phyloP scores from a whole-genome alignment of 129 eudicot species.

The Flaveria brownii region DNA sequence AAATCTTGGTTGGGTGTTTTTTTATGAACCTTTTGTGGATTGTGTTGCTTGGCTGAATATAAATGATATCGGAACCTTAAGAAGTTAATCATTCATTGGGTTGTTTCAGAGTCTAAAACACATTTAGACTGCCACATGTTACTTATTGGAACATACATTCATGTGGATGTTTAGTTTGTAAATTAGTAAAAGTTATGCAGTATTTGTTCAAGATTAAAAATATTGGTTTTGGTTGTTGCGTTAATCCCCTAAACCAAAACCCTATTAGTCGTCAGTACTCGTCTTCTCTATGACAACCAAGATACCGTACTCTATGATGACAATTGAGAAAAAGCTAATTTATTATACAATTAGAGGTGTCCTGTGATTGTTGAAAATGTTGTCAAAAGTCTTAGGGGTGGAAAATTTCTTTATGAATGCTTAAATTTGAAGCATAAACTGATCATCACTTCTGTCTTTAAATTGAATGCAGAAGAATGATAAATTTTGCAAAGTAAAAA shows the following conservation, averaged over 20 bases:
- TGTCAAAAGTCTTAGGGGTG: not conserved
- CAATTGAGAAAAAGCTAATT: not conserved
- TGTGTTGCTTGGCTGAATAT: slow-evolving; percentile 53
- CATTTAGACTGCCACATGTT: slow-evolving; percentile 35
- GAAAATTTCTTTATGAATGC: not conserved
- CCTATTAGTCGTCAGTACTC: not conserved
- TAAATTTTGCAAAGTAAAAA: not conserved
- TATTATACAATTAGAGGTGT: not conserved
- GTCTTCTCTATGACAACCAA: not conserved
- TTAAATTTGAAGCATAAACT: not conserved
- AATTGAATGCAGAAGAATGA: not conserved
- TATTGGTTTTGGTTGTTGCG: not conserved
- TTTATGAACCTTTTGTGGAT: slow-evolving; percentile 44
- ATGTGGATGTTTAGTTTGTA: not conserved
- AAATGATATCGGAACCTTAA: slow-evolving; percentile 46
- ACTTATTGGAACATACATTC: not conserved
- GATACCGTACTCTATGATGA: not conserved
- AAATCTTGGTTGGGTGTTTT: slow-evolving; percentile 62
- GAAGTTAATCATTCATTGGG: slow-evolving; percentile 51
- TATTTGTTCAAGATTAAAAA: not conserved
- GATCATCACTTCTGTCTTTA: not conserved
- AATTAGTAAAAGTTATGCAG: not conserved
- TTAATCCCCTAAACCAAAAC: not conserved
- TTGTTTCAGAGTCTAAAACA: slow-evolving; percentile 45
- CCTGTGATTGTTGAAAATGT: not conserved